Conservation (phyloP, 306 rosid species). For the Rosa rugosa region DNA sequence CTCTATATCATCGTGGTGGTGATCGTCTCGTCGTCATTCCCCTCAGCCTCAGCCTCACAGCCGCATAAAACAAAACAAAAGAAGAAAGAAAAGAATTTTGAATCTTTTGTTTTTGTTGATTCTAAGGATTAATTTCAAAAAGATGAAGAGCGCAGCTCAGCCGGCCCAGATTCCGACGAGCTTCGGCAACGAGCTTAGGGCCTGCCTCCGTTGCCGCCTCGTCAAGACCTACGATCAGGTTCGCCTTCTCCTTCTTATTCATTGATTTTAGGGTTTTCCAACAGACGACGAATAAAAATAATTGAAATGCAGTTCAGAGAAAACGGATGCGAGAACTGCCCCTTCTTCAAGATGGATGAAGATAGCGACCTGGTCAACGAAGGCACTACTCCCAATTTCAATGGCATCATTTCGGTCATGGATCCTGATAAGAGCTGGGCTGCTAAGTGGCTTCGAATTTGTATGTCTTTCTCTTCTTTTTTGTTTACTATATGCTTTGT, state of each 20-base stretch:
- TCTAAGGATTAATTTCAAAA: too few relatives aligned
- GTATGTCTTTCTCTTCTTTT: constrained; percentile 28
- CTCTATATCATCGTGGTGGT: too few relatives aligned
- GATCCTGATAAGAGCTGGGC: constrained; percentile 94
- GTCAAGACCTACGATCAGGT: constrained; percentile 99
- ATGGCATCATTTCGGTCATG: constrained; percentile 91
- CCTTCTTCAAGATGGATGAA: constrained; percentile 91
- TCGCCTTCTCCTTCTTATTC: neutral
- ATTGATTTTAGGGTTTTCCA: neutral
- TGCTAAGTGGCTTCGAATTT: constrained; percentile 90
- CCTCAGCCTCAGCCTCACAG: too few relatives aligned
- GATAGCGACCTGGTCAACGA: constrained; percentile 82
- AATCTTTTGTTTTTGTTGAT: too few relatives aligned
- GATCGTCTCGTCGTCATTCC: too few relatives aligned
- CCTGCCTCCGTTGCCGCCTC: constrained; percentile 98
- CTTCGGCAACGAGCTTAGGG: constrained; percentile 88
- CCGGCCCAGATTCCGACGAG: constrained; percentile 94
- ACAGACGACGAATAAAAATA: neutral
- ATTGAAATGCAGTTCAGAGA: constrained; percentile 63
- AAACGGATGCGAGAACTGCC: constrained; percentile 92
- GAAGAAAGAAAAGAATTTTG: too few relatives aligned
- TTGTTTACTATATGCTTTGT: too few relatives aligned
- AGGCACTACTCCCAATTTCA: constrained; percentile 94
- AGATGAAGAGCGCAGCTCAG: constrained; percentile 43
- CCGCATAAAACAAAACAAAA: too few relatives aligned